Evolutionary conservation across 2,329 filamentous ascomycete species (phyloP).

Genomic region (Epicoccum nigrum): DNA sequence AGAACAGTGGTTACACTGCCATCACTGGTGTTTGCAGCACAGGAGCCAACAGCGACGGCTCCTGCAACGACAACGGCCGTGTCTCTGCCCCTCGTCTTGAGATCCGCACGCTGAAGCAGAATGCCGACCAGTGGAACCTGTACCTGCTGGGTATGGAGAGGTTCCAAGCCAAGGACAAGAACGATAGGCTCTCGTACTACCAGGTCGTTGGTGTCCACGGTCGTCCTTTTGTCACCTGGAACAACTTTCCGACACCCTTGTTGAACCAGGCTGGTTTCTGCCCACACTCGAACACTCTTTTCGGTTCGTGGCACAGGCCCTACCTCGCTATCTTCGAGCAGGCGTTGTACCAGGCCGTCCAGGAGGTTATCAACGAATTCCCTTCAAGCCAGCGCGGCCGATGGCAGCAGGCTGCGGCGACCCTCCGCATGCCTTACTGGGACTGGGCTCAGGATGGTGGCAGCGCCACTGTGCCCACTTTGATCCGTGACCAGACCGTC

Average conservation of each 20-base stretch:
- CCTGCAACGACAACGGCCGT: slow-evolving; percentile 28
- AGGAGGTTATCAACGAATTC: slow-evolving; percentile 51
- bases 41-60: slow-evolving; percentile 30
- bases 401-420: slow-evolving; percentile 49
- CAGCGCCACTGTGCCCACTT: slow-evolving; percentile 38
- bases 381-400: slow-evolving; percentile 47
- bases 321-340: slow-evolving; percentile 71
- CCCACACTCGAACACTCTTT: slow-evolving; percentile 75
- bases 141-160: slow-evolving; percentile 76
- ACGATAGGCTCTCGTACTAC: slow-evolving; percentile 74
- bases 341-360: slow-evolving; percentile 49
- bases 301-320: slow-evolving; percentile 83
- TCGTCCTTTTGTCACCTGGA: slow-evolving; percentile 68
- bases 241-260: slow-evolving; percentile 49
- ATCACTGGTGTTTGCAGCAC: slow-evolving; percentile 39
- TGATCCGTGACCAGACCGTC: slow-evolving; percentile 51
- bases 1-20: slow-evolving; percentile 28
- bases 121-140: slow-evolving; percentile 72
- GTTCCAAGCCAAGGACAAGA: slow-evolving; percentile 72
- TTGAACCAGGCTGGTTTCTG: slow-evolving; percentile 72
- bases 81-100: slow-evolving; percentile 62
- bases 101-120: slow-evolving; percentile 69
- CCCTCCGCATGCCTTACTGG: slow-evolving; percentile 55
- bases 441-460: slow-evolving; percentile 53
- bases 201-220: slow-evolving; percentile 83